Evolutionary conservation across 441 rosid genomes (phyloP), one percentile per base, ranked within the genome.

Genomic region (Corymbia citriodora): DNA sequence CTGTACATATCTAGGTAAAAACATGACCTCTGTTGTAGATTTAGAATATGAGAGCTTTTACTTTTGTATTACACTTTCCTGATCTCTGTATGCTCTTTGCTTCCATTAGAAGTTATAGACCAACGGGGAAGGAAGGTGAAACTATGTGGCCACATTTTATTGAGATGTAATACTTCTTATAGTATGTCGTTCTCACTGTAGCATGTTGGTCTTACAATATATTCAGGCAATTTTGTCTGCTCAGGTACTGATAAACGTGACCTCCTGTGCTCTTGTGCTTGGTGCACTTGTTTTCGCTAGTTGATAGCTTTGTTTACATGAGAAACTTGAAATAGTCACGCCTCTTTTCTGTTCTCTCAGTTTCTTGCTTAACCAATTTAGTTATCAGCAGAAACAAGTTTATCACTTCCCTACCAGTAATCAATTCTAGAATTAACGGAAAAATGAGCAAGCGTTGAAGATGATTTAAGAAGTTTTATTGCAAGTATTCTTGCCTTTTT

Each of bases 1-100:
- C 89, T 93, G 96, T 93, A 94, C 92, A 95, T 94, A 94, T 89
- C 70, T 82, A 61, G 90, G 91, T 88, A n/a, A 87, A 55, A 88
- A 57, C 17, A 25, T 61, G 68, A 87, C 59, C 88, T 88, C 91
- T 85, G 89, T 72, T 93, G 91, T 93, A 91, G 92, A 91, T 90
- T 70, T 68, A 90, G 89, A 85, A 90, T 90, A 89, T 88, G 87
- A 45, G 85, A 88, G 90, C 89, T 89, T 92, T 65, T 74, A 59
- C 91, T 88, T 57, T 25, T 72, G 90, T 74, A 88, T 87, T 74
- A 91, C 89, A 70, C 57, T 55, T 89, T 89, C 83, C 68, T 72
- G 57, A 23, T 87, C 68, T 92, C 65, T 89, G 53, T 54, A 53
- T 88, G 81, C 1, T 70, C 88, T 88, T 86, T 74, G 83, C 87